Evolutionary conservation across 768 basidiomycete species (phyloP), one percentile per base, ranked within the genome.

Genomic region (Lentinula guzmanii): DNA sequence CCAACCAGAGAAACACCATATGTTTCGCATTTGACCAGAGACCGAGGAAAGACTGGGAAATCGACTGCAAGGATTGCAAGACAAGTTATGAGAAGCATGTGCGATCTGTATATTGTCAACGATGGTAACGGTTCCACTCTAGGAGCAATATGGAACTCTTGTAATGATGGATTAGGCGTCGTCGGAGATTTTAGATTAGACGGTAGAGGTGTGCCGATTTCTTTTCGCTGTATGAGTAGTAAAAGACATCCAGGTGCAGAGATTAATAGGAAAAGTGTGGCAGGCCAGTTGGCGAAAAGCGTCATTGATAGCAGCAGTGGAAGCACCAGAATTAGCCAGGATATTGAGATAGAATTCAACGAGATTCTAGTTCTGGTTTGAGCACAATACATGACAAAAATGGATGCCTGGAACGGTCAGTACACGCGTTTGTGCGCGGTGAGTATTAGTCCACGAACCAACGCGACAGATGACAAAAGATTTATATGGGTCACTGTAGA

Each of bases 21-120:
- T 0, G 90, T 89, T 74, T 98, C 96, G 67, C 93, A 95, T 70
- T 98, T 99, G 2, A 87, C 96, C 48, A 96, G 79, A 10, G 74
- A 74, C 16, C 97, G 83, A 0, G 97, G 97, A 68, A 98, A 99
- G 28, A 95, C 83, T 0, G 85, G 86, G 67, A 99, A 99, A 71
- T 99, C 96, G 55, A 98, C 96, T 0, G 96, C 96, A 11, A 98
- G 85, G 63, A 99, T 98, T 21, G 87, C 88, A 46, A 96, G 80
- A 39, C 90, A 73, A 0, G 97, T 98, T 81, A 98, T 85, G 18
- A 97, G 76, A 82, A 98, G 89, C 95, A 98, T 95, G 69, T 97
- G 91, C 2, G 95, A 87, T 50, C 97, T 79, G 70, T 96, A 98
- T 0, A 88, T 84, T 10, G 93, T 92, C 60, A 99, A 71, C 43